A percentile compares a stretch with the other conserved stretches of the same genome.
Conservation (phyloP, 73 alveolate species). For the Paraurostyla sp. region DNA sequence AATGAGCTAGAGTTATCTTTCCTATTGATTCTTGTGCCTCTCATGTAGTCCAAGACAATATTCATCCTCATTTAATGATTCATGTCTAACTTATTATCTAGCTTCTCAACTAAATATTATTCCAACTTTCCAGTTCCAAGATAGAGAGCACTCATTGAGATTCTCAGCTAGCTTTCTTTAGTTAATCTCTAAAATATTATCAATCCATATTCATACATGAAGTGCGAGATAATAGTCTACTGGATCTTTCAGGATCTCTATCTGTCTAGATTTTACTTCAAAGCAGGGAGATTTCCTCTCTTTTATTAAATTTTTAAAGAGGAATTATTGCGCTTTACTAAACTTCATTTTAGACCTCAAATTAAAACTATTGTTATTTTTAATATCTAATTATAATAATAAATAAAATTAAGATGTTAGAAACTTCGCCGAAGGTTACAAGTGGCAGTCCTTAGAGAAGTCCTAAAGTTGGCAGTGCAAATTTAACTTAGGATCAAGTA, state of each 20-base stretch:
- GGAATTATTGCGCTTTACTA: constrained; percentile 42
- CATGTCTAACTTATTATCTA: constrained; percentile 61
- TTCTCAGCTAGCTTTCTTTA: constrained; percentile 60
- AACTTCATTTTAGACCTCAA: neutral
- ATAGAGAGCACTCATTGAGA: constrained; percentile 75
- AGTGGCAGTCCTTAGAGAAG: neutral
- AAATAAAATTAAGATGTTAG: neutral
- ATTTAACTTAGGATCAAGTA: neutral
- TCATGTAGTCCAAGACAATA: constrained; percentile 71
- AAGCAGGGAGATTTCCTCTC: constrained; percentile 77
- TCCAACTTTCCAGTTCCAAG: constrained; percentile 81
- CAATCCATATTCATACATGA: constrained; percentile 35
- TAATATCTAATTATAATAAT: neutral
- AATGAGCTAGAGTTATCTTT: constrained; percentile 24
- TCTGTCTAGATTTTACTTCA: constrained; percentile 60
- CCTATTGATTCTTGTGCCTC: constrained; percentile 74
- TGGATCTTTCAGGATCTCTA: constrained; percentile 74
- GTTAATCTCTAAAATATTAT: constrained; percentile 45
- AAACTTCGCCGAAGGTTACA: neutral
- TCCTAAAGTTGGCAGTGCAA: neutral
- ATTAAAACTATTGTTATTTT: neutral
- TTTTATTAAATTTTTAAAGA: constrained; percentile 69
- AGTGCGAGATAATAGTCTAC: constrained; percentile 78
- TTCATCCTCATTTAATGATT: constrained; percentile 54
- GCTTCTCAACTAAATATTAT: constrained; percentile 66